phyloP scores from a whole-genome alignment of 2,329 filamentous ascomycete genomes.

The Hypoxylon sp. region DNA sequence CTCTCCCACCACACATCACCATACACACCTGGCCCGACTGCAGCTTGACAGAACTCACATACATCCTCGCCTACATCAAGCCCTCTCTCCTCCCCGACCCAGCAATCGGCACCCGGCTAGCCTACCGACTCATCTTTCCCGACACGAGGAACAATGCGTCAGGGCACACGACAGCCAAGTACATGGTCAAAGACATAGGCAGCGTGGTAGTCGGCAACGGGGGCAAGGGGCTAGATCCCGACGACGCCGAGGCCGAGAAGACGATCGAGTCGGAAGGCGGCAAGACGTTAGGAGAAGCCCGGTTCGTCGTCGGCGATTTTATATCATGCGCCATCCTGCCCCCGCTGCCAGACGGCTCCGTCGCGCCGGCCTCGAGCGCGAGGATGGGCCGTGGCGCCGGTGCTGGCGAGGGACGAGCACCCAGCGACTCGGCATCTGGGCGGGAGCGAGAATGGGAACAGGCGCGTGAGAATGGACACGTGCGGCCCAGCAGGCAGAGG shows the following conservation, averaged over 20 bases:
- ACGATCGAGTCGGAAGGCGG: conserved; percentile 65
- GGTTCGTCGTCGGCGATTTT: conserved; percentile 90
- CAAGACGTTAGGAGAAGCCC: conserved; percentile 78
- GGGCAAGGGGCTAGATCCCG: conserved; percentile 51
- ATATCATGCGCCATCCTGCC: conserved; percentile 83
- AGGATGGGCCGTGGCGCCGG: conserved; percentile 54
- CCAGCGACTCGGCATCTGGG: conserved; percentile 32
- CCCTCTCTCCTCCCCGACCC: conserved; percentile 70
- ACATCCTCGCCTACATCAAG: conserved; percentile 75
- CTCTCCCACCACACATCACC: conserved; percentile 72
- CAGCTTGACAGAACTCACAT: conserved; percentile 81
- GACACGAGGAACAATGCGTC: conserved; percentile 61
- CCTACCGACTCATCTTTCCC: conserved; percentile 85
- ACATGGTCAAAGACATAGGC: conserved; percentile 81
- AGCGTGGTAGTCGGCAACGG: conserved; percentile 78
- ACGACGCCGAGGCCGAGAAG: conserved; percentile 47
- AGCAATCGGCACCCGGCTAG: conserved; percentile 82
- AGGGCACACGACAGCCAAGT: conserved; percentile 59
- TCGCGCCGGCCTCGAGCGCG: conserved; percentile 69
- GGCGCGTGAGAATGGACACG: conserved; percentile 53
- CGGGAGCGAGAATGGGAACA: conserved; percentile 56
- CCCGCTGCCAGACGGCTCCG: conserved; percentile 75
- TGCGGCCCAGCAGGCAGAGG: conserved; percentile 46
- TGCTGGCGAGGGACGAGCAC: conserved; percentile 46
- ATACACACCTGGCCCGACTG: conserved; percentile 89